Percentiles rank a stretch among this genome's conserved stretches.
Conservation (phyloP, 352 stramenopile species). For the Globisporangium nunn region DNA sequence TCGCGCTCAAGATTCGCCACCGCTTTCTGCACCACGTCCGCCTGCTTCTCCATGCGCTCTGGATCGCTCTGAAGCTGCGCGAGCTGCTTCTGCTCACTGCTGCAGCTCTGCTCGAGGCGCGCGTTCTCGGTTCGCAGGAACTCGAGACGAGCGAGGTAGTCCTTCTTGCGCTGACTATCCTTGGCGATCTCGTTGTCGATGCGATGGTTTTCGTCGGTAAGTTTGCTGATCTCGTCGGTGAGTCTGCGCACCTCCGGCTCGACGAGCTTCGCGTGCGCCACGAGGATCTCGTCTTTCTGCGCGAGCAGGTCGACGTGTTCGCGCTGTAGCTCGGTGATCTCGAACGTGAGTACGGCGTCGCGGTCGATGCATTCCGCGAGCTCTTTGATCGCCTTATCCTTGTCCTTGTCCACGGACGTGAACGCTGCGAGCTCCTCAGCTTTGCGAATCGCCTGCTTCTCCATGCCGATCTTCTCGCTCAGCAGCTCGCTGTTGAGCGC, state of each 20-base stretch:
- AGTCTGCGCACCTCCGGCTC: conserved; percentile 79
- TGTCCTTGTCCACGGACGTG: conserved; percentile 70
- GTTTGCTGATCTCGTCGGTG: conserved; percentile 51
- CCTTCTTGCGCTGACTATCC: conserved; percentile 52
- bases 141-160: conserved; percentile 52
- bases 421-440: conserved; percentile 70
- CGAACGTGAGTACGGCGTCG: conserved; percentile 80
- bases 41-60: conserved; percentile 80
- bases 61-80: conserved; percentile 66
- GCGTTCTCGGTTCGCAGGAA: conserved; percentile 61
- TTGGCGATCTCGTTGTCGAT: conserved; percentile 68
- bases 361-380: conserved; percentile 69
- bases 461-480: conserved; percentile 78
- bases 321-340: conserved; percentile 83
- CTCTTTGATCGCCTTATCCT: conserved; percentile 72
- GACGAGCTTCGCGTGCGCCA: conserved; percentile 74
- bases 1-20: conserved; percentile 65
- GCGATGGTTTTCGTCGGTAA: conserved; percentile 62
- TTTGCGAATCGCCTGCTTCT: conserved; percentile 84
- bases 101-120: conserved; percentile 34
- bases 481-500: conserved; percentile 80
- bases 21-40: conserved; percentile 79
- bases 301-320: conserved; percentile 65
- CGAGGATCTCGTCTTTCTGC: conserved; percentile 69
- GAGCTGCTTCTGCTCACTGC: conserved; percentile 51